A percentile compares a stretch with the other conserved stretches of the same genome.
Evolutionary conservation across 2,329 filamentous ascomycete species (phyloP).

Genomic region (Colletotrichum sp.): DNA sequence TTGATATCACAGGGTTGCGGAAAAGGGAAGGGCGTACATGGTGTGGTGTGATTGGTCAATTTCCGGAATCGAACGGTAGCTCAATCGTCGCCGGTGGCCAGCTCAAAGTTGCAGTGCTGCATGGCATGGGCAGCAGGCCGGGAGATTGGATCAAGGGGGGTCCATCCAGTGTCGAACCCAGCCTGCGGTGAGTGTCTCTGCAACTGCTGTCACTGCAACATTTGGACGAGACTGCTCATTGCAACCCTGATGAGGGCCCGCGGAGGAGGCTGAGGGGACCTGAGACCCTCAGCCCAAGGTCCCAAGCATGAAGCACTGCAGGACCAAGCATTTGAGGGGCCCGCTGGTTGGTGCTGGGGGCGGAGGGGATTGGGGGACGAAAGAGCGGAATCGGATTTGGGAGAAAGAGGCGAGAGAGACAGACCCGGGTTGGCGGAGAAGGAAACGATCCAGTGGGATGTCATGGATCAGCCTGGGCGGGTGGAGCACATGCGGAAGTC

Average conservation of each 20-base stretch:
- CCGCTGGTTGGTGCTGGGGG: neutral
- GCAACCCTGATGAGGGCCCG: neutral
- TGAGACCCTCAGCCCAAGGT: neutral
- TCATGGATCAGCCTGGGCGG: neutral
- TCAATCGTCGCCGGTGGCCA: neutral
- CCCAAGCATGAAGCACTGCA: neutral
- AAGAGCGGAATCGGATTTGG: neutral
- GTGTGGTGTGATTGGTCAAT: constrained; percentile 10
- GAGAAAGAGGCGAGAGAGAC: neutral
- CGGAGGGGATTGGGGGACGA: neutral
- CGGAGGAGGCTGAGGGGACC: constrained; percentile 5
- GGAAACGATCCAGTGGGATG: constrained; percentile 5
- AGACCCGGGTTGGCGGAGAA: constrained; percentile 6
- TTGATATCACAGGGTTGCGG: neutral
- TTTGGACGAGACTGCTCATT: neutral
- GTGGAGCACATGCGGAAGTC: neutral
- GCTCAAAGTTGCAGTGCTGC: neutral
- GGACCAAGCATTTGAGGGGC: neutral
- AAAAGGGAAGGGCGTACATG: neutral
- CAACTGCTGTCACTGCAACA: neutral
- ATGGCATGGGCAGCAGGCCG: neutral
- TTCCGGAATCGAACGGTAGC: neutral
- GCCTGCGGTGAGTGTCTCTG: neutral
- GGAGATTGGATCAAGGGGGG: neutral
- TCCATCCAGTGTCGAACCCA: neutral